Conservation (phyloP, 495 filamentous ascomycete genomes). For the Schizothecium vesticola region DNA sequence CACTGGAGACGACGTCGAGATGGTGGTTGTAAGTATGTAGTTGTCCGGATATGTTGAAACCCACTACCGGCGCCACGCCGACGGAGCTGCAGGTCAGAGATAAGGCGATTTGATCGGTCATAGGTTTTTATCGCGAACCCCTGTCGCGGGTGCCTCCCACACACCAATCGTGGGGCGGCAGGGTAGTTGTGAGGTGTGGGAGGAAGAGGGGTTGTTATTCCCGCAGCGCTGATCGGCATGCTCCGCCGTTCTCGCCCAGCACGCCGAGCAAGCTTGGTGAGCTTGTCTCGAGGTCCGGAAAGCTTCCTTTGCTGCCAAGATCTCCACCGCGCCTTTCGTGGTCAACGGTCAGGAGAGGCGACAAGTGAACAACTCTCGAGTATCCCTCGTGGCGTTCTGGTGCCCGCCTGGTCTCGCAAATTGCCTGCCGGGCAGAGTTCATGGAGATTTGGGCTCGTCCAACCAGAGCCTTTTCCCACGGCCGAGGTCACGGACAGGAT, state of each 20-base stretch:
- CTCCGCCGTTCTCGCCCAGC: neutral
- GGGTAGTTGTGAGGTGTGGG: neutral
- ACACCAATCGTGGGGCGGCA: constrained; percentile 5
- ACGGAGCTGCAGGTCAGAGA: constrained; percentile 25
- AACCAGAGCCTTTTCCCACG: constrained; percentile 1
- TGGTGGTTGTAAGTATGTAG: no score
- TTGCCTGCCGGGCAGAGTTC: neutral
- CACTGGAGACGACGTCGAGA: neutral
- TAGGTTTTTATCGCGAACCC: constrained; percentile 21
- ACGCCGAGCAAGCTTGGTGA: neutral
- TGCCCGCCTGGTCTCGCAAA: neutral
- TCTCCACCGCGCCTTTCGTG: neutral
- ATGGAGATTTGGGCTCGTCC: neutral
- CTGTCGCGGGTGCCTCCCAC: constrained; percentile 5
- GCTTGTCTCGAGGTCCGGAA: neutral
- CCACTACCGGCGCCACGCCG: constrained; percentile 23
- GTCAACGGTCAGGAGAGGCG: neutral
- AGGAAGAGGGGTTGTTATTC: neutral
- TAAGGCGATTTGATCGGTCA: constrained; percentile 31
- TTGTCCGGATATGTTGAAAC: no score
- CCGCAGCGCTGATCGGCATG: neutral
- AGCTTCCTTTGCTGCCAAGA: neutral
- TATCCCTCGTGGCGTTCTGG: neutral
- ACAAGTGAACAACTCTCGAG: neutral
- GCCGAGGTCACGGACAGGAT: neutral